Base-by-base conservation (phyloP, 2,329 filamentous ascomycete species). In the Botrytis deweyae region DNA sequence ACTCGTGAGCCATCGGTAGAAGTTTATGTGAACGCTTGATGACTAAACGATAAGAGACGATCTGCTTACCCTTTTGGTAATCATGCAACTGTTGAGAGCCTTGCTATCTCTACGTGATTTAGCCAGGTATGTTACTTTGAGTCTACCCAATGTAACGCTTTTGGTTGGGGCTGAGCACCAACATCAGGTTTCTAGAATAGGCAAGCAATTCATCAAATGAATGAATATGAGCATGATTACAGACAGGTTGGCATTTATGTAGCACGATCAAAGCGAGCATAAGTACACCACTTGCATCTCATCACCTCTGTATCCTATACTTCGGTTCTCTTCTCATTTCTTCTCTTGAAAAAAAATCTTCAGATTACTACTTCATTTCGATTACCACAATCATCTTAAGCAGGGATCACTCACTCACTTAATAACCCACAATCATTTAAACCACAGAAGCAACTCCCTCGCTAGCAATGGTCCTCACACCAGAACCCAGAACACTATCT, bases 111-210 rank as follows among this genome's bases (percentile, higher is more conserved):
- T 38, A 25, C 33, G 20, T 10, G 1, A 22, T 33, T 33, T 5
- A 22, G 20, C 18, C 18, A 46, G 4, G 20, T 33, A 44, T 64
- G 16, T 10, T 44, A 63, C 36, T 42, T 63, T 1, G 38, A 42
- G 5, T 42, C 22, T 63, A 40, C 78, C 78, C 2, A n/a, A 38
- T 62, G 59, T 1, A 25, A 22, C 10, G 20, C 38, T 63, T 55
- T 55, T n/a, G 12, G 2, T n/a, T 18, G 52, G 70, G 2, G 38
- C 76, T 18, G 79, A 78, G 84, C 65, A 66, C 16, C 44, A 36
- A 36, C 42, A 29, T 0, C 14, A 36, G 40, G 12, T 64, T 14
- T 2, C 38, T 64, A n/a, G 40, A 64, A 64, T 42, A 42, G 38
- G 20, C 7, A 36, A 38, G 44, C 64, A 36, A n/a, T 49, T 49